Percentiles rank a stretch among this genome's conserved stretches.
Evolutionary conservation across 1,284 basidiomycete genomes (phyloP).

Genomic region (Microbotryomycetes sp.): DNA sequence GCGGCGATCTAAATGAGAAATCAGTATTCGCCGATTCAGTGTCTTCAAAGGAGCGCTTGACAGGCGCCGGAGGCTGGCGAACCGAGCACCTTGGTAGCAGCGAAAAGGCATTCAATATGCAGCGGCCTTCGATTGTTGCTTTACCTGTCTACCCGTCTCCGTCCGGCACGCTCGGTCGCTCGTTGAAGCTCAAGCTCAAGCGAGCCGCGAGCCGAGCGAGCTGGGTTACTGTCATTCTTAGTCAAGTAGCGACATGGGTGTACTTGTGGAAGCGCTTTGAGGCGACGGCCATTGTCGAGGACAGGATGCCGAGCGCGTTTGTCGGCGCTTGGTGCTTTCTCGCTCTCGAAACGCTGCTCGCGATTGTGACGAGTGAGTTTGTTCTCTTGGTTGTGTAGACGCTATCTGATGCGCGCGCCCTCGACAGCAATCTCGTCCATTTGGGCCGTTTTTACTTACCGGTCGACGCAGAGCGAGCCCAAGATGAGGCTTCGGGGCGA

Average conservation of each 20-base stretch:
- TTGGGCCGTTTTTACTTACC: conserved; percentile 23
- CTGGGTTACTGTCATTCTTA: conserved; percentile 8
- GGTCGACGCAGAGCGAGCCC: conserved; percentile 18
- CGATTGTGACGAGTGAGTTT: conserved; percentile 13
- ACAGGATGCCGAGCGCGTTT: conserved; percentile 18
- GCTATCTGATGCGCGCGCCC: neutral
- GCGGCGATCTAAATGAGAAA: conserved; percentile 5
- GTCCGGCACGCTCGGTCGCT: neutral
- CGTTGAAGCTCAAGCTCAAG: conserved; percentile 8
- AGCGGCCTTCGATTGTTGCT: conserved; percentile 26
- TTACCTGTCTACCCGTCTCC: conserved; percentile 26
- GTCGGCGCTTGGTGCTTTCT: conserved; percentile 33
- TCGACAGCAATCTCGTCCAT: conserved; percentile 22
- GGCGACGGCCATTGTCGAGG: conserved; percentile 17
- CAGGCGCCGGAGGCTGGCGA: conserved; percentile 10
- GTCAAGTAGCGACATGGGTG: conserved; percentile 11
- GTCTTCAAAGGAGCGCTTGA: neutral
- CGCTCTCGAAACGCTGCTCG: conserved; percentile 29
- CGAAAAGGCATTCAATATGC: conserved; percentile 4
- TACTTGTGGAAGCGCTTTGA: conserved; percentile 13
- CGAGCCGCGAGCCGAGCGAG: neutral
- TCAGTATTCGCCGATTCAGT: neutral
- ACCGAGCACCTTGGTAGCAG: conserved; percentile 21
- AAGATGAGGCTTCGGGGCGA: conserved; percentile 33
- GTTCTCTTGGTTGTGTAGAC: neutral